Percentiles rank a stretch among this genome's conserved stretches.
Conservation (phyloP, 306 rosid genomes). For the Begonia fuchsioides region DNA sequence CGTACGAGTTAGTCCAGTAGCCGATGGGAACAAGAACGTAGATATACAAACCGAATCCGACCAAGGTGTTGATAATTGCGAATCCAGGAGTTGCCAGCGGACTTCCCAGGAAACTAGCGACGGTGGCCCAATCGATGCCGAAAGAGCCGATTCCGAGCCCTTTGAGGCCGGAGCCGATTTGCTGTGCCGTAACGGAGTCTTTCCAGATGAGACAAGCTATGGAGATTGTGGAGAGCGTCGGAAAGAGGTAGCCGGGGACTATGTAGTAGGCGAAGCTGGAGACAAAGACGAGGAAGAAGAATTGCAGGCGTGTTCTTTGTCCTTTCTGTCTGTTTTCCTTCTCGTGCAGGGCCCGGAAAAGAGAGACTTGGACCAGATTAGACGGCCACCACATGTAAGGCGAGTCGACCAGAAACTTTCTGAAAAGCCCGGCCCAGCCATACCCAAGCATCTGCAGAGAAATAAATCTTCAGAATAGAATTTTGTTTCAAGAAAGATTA, state of each 20-base stretch:
- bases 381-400: slow-evolving; percentile 75
- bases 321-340: slow-evolving; percentile 23
- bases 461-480: no score
- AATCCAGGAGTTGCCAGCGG: slow-evolving; percentile 23
- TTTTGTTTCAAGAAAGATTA: background rate
- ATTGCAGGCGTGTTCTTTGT: slow-evolving; percentile 23
- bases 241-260: slow-evolving; percentile 20
- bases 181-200: slow-evolving; percentile 17
- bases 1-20: slow-evolving; percentile 19
- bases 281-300: slow-evolving; percentile 12
- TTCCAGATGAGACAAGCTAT: slow-evolving; percentile 16
- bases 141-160: slow-evolving; percentile 33
- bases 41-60: slow-evolving; percentile 15
- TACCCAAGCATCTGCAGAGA: slow-evolving; percentile 12
- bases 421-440: slow-evolving; percentile 57
- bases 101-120: slow-evolving; percentile 16
- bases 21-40: slow-evolving; percentile 18
- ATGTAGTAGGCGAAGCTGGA: slow-evolving; percentile 27
- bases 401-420: slow-evolving; percentile 60
- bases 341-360: slow-evolving; percentile 45
- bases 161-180: slow-evolving; percentile 21
- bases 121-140: slow-evolving; percentile 23
- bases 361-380: slow-evolving; percentile 55
- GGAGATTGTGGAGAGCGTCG: slow-evolving; percentile 16
- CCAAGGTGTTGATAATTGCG: slow-evolving; percentile 13